These are phyloP conservation scores for Carallia brachiata DNA, from an alignment of 345 rosid species.

Conservation along the genomic window DNA sequence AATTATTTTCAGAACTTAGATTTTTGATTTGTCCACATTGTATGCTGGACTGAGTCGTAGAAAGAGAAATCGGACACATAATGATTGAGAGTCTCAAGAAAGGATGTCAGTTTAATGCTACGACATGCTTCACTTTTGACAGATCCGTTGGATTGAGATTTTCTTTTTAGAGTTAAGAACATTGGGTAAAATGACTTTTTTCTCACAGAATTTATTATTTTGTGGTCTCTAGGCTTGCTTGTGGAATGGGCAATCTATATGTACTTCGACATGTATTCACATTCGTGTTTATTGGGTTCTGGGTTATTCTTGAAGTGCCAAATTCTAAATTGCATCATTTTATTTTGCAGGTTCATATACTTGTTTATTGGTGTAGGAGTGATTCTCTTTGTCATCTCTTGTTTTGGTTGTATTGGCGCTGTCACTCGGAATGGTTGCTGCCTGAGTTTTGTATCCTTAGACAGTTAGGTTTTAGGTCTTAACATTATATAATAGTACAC, in stretches of 20 bases:
- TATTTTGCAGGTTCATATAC: constrained; percentile 80
- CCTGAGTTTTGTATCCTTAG: constrained; percentile 88
- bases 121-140: too few relatives aligned
- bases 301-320: neutral
- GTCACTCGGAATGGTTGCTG: constrained; percentile 81
- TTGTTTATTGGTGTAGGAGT: constrained; percentile 84
- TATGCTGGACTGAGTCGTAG: too few relatives aligned
- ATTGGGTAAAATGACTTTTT: neutral
- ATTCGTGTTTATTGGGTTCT: neutral
- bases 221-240: neutral
- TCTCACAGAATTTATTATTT: neutral
- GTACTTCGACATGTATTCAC: too few relatives aligned
- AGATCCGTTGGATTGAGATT: too few relatives aligned
- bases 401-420: constrained; percentile 84
- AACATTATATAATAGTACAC: neutral
- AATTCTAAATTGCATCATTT: constrained; percentile 9
- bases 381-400: constrained; percentile 75
- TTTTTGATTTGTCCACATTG: too few relatives aligned
- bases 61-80: too few relatives aligned
- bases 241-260: too few relatives aligned
- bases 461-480: neutral
- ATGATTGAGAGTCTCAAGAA: too few relatives aligned
- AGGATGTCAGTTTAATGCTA: too few relatives aligned
- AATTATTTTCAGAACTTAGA: too few relatives aligned
- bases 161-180: neutral